Evolutionary conservation across 2,329 filamentous ascomycete genomes (phyloP).

Genomic region (Aspergillus caelatus): DNA sequence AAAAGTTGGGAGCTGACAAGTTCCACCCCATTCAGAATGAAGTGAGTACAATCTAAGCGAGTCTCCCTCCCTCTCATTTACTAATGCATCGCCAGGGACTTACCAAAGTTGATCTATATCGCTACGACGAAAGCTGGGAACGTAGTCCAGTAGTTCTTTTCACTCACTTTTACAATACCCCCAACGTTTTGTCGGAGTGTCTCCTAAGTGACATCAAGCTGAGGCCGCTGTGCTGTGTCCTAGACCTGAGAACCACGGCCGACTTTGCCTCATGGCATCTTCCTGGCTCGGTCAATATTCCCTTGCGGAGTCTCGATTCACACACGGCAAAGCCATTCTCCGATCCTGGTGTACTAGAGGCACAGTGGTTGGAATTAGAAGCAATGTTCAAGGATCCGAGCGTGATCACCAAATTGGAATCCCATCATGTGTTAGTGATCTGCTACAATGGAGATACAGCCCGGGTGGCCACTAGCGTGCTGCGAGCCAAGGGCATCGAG

Average conservation of each 20-base stretch:
- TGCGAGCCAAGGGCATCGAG: conserved; percentile 54
- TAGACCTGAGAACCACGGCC: conserved; percentile 48
- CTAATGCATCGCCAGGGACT: conserved; percentile 41
- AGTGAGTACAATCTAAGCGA: conserved; percentile 29
- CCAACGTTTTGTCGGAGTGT: conserved; percentile 23
- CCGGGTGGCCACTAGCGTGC: conserved; percentile 57
- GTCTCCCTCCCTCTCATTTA: conserved; percentile 1
- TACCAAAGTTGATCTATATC: conserved; percentile 54
- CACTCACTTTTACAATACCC: conserved; percentile 39
- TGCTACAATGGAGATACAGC: conserved; percentile 61
- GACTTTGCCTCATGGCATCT: conserved; percentile 51
- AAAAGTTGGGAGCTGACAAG: conserved; percentile 53
- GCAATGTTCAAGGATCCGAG: conserved; percentile 39
- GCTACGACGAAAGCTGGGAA: conserved; percentile 61
- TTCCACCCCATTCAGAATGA: conserved; percentile 56
- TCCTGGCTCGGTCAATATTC: conserved; percentile 50
- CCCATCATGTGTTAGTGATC: conserved; percentile 48
- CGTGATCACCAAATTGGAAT: conserved; percentile 25
- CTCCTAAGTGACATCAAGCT: conserved; percentile 27
- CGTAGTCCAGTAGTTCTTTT: conserved; percentile 45
- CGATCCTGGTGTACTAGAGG: conserved; percentile 46
- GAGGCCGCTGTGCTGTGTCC: conserved; percentile 37
- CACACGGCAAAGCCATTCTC: conserved; percentile 50
- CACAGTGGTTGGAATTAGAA: conserved; percentile 54
- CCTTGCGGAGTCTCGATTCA: conserved; percentile 41